Base-by-base conservation (phyloP, 108 stramenopile genomes). In the Conticribra guillardii region DNA sequence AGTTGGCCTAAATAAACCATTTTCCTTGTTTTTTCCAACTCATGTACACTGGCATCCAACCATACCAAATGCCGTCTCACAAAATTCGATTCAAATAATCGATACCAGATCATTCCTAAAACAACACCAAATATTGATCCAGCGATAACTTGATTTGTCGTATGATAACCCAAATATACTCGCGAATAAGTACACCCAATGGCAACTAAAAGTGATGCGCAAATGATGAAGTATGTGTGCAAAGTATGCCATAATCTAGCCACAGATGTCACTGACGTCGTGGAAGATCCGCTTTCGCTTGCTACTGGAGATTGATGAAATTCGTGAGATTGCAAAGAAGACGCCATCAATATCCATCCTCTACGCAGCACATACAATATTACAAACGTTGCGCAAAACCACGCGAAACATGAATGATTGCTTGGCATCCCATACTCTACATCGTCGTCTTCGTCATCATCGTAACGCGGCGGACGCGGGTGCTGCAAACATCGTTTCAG, bases 391-490 rank as follows among this genome's bases (percentile, higher is more conserved):
- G 79, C 74, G 23, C 63, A 46, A 34, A 80, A 83, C 49, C 54
- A 76, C 23, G 64, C 76, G 64, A 83, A 80, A 15, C 69, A 64
- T 4, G 74, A 64, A 53, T 83, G 82, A 66, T 83, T 83, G 33
- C 79, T 80, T n/a, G 82, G 82, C 82, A 83, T 83, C 9, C 82
- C 82, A 23, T 65, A 80, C 33, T 67, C 67, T 19, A 34, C 22
- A 48, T 30, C 26, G 27, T 29, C 32, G 4, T 54, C 53, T 16
- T 50, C 41, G 4, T 50, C 64, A 31, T 61, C 54, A 32, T 65
- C 69, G 44, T 69, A 63, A 3, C 75, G 29, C 4, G 37, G 26
- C 14, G 76, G 76, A 0, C 76, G 69, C 28, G 69, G 69, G n/a
- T 78, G 46, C 22, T 58, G 16, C 17, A 64, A 46, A 19, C 65